Evolutionary conservation across 768 basidiomycete genomes (phyloP).

Genomic region (Leccinum subgranulosum): DNA sequence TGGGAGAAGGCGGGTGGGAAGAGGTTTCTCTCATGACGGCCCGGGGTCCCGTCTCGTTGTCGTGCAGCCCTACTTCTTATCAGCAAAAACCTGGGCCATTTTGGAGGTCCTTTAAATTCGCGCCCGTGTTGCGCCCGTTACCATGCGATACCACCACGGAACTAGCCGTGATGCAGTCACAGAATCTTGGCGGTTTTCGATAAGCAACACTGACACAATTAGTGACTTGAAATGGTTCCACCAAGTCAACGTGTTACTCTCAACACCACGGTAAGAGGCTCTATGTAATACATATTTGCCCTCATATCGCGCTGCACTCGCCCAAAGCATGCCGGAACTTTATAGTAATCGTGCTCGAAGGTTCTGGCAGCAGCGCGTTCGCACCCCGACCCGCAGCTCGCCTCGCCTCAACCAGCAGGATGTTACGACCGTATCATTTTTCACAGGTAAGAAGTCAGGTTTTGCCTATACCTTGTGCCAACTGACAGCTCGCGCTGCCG

Average conservation of each 20-base stretch:
- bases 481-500: neutral
- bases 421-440: constrained; percentile 97
- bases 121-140: too few relatives aligned
- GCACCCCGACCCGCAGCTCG: neutral
- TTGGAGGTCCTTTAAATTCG: too few relatives aligned
- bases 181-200: too few relatives aligned
- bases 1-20: too few relatives aligned
- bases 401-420: constrained; percentile 43
- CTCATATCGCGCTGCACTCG: neutral
- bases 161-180: neutral
- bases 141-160: too few relatives aligned
- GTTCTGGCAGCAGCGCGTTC: constrained; percentile 35
- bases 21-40: too few relatives aligned
- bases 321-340: constrained; percentile 92
- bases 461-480: neutral
- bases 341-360: constrained; percentile 90
- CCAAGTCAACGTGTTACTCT: constrained; percentile 84
- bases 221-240: constrained; percentile 55
- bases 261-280: constrained; percentile 72
- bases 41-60: too few relatives aligned
- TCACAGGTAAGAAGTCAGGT: constrained; percentile 58
- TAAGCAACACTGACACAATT: neutral
- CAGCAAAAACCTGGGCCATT: too few relatives aligned
- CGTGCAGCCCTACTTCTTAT: too few relatives aligned
- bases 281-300: neutral